These are phyloP conservation scores for Fusarium paranaense DNA, from an alignment of 2,329 filamentous ascomycete genomes.

Conservation along the genomic window DNA sequence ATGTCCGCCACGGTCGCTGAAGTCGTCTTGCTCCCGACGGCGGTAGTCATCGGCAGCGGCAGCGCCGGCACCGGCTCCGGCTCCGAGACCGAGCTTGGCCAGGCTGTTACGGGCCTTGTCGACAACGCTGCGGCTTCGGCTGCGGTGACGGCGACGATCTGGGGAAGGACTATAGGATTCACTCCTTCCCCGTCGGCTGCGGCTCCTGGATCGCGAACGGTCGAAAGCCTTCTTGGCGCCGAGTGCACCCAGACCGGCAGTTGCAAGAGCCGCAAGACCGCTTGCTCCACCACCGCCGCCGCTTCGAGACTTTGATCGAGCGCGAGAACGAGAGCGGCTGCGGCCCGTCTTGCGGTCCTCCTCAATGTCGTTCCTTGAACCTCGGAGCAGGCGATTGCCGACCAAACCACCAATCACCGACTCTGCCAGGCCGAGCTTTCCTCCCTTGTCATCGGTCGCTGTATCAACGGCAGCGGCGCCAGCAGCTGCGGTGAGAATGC, in stretches of 20 bases:
- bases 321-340: conserved; percentile 76
- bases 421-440: conserved; percentile 86
- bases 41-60: conserved; percentile 52
- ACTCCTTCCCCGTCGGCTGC: conserved; percentile 64
- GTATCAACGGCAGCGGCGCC: conserved; percentile 89
- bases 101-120: conserved; percentile 71
- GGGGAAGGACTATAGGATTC: conserved; percentile 58
- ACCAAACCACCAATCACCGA: conserved; percentile 90
- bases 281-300: conserved; percentile 54
- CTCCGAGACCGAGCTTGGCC: conserved; percentile 71
- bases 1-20: conserved; percentile 55
- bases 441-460: conserved; percentile 77
- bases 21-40: conserved; percentile 58
- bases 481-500: conserved; percentile 86
- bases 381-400: conserved; percentile 87
- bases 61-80: conserved; percentile 56
- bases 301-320: conserved; percentile 64
- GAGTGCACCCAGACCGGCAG: conserved; percentile 70
- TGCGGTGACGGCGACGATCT: conserved; percentile 57
- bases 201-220: conserved; percentile 66
- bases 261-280: conserved; percentile 72
- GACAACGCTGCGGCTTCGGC: conserved; percentile 75
- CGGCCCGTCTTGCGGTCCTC: conserved; percentile 70
- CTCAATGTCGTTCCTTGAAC: conserved; percentile 75
- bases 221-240: conserved; percentile 70